A percentile compares a stretch with the other conserved stretches of the same genome.
These are phyloP conservation scores for Podila horticola DNA, from an alignment of 192 early-diverging fungal species.

Conservation along the genomic window DNA sequence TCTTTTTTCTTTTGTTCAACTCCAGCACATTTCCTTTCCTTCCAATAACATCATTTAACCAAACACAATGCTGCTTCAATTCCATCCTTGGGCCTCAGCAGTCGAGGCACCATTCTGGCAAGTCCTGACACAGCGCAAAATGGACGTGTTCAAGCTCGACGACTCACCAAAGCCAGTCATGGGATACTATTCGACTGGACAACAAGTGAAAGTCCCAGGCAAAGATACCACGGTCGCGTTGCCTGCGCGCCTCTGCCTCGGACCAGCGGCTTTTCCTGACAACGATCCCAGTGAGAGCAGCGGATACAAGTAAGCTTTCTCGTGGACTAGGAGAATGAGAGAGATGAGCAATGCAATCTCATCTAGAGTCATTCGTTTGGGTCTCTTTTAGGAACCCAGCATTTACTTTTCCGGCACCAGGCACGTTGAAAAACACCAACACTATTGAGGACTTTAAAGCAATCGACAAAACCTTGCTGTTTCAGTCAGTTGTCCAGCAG, in stretches of 20 bases:
- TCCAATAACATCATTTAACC: background rate
- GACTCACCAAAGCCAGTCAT: slow-evolving; percentile 64
- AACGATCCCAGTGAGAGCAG: slow-evolving; percentile 9
- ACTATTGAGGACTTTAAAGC: slow-evolving; percentile 93
- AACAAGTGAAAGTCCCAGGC: slow-evolving; percentile 56
- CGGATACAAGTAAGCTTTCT: slow-evolving; percentile 17
- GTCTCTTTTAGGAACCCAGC: slow-evolving; percentile 41
- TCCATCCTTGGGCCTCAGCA: slow-evolving; percentile 83
- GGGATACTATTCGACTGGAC: slow-evolving; percentile 75
- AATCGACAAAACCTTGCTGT: slow-evolving; percentile 77
- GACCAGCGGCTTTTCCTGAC: slow-evolving; percentile 61
- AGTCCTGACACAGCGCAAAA: slow-evolving; percentile 81
- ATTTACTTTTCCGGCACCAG: slow-evolving; percentile 59
- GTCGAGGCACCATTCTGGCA: slow-evolving; percentile 95
- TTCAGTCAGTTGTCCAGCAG: slow-evolving; percentile 66
- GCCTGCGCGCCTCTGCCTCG: slow-evolving; percentile 73
- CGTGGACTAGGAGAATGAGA: background rate
- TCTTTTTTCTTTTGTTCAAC: background rate
- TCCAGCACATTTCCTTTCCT: background rate
- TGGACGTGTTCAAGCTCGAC: slow-evolving; percentile 84
- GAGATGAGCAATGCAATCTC: background rate
- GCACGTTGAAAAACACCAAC: slow-evolving; percentile 88
- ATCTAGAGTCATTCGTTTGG: background rate
- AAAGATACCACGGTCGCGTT: slow-evolving; percentile 57
- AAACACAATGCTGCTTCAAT: slow-evolving; percentile 70